A percentile compares a stretch with the other conserved stretches of the same genome.
These are phyloP conservation scores for Pseudocercospora eumusae DNA, from an alignment of 2,329 filamentous ascomycete species.

Conservation along the genomic window DNA sequence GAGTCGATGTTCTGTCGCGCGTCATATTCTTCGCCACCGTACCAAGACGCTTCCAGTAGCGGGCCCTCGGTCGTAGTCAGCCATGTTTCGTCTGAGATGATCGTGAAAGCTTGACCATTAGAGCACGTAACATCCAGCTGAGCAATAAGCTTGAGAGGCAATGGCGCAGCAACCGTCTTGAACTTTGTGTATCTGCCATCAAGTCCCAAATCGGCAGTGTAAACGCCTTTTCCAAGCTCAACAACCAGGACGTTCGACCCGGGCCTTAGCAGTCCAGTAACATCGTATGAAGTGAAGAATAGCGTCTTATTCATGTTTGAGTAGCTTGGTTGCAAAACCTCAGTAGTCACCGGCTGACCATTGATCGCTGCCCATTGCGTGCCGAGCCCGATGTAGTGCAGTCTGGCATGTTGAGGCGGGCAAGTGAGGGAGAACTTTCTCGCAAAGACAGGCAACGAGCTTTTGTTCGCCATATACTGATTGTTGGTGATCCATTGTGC, in stretches of 20 bases:
- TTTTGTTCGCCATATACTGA: not conserved
- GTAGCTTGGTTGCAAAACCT: not conserved
- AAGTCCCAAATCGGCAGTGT: not conserved
- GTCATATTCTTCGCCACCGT: not conserved
- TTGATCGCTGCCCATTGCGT: not conserved
- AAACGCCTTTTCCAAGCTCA: not conserved
- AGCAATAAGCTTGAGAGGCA: not conserved
- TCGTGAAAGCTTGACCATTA: not conserved
- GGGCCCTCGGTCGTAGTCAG: not conserved
- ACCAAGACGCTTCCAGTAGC: not conserved
- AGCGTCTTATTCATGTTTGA: slow-evolving; percentile 2
- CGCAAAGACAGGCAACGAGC: not conserved
- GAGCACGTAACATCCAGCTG: not conserved
- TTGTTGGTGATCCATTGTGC: not conserved
- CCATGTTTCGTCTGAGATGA: not conserved
- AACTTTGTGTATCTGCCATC: not conserved
- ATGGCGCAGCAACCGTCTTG: not conserved
- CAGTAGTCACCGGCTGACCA: not conserved
- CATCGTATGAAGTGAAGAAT: slow-evolving; percentile 1
- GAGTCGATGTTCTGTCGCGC: not conserved
- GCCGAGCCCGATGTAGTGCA: not conserved
- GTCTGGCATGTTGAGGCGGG: not conserved
- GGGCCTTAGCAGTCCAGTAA: not conserved
- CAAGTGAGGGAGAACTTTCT: not conserved
- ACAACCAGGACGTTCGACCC: not conserved